Conservation (phyloP, 1,284 basidiomycete genomes). For the Trametes pubescens region DNA sequence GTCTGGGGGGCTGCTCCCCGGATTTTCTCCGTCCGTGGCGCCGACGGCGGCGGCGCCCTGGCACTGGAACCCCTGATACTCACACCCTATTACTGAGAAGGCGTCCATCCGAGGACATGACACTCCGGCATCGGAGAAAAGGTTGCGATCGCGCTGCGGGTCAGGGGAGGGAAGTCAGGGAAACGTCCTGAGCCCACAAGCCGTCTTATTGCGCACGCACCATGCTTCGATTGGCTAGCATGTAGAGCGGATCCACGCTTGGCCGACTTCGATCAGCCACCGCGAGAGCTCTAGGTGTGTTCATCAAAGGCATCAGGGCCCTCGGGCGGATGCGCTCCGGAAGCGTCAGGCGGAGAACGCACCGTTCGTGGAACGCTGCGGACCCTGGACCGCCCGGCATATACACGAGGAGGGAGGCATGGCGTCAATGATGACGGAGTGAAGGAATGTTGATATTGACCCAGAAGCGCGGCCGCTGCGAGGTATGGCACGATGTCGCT, state of each 20-base stretch:
- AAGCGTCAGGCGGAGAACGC: conserved; percentile 18
- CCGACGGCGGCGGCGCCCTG: conserved; percentile 6
- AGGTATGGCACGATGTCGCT: conserved; percentile 8
- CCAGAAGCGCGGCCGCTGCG: conserved; percentile 11
- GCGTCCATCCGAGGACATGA: conserved; percentile 13
- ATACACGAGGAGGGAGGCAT: conserved; percentile 28
- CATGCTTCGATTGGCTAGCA: conserved; percentile 26
- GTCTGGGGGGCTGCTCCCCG: conserved; percentile 26
- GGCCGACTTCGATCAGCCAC: conserved; percentile 23
- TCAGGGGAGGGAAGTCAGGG: conserved; percentile 26
- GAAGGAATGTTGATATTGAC: conserved; percentile 18
- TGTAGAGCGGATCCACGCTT: conserved; percentile 30
- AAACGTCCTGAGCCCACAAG: conserved; percentile 14
- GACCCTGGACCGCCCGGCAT: conserved; percentile 16
- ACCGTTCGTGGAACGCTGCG: conserved; percentile 18
- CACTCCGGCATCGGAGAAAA: conserved; percentile 29
- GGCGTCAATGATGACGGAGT: conserved; percentile 30
- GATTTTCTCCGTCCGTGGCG: conserved; percentile 28
- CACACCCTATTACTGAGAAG: conserved; percentile 11
- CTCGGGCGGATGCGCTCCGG: conserved; percentile 21
- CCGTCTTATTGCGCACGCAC: conserved; percentile 17
- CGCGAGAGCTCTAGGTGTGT: conserved; percentile 11
- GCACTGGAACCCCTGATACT: conserved; percentile 1
- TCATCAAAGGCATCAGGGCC: conserved; percentile 24
- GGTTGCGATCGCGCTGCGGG: conserved; percentile 16